Conservation (phyloP, 257 asterid species). For the Solanum stenotomum region DNA sequence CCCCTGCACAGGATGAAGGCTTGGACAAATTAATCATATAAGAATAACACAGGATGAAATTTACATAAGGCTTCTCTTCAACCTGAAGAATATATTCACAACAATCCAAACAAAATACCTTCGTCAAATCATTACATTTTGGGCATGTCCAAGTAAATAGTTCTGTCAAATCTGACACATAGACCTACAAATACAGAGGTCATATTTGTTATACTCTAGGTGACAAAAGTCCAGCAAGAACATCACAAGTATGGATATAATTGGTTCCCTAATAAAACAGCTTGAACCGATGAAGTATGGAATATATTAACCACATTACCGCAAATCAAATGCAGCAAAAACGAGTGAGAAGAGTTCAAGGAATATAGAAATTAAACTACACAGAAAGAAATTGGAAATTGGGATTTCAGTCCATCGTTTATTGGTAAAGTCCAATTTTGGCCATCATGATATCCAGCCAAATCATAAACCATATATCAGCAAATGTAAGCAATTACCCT, state of each 20-base stretch:
- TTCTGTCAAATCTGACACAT: conserved; percentile 75
- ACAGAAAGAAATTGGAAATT: background rate
- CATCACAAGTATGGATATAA: background rate
- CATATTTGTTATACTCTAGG: background rate
- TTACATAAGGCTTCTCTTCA: background rate
- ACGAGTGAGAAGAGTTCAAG: background rate
- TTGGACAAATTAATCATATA: background rate
- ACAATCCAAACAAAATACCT: conserved; percentile 30
- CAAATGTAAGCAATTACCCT: background rate
- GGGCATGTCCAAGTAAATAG: conserved; percentile 95
- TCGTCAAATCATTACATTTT: conserved; percentile 64
- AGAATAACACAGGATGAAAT: background rate
- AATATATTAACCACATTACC: background rate
- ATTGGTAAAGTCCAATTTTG: background rate
- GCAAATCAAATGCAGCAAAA: background rate
- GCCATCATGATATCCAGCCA: background rate
- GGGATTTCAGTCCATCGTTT: background rate
- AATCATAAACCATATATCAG: background rate
- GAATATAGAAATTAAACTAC: background rate
- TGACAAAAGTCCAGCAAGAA: background rate
- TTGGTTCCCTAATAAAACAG: background rate
- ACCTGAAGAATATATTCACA: background rate
- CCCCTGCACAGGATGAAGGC: conserved; percentile 44
- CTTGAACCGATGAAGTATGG: background rate
- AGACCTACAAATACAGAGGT: conserved; percentile 48